Evolutionary conservation across 2,329 filamentous ascomycete species (phyloP).

Genomic region (Pezicula rhizophila): DNA sequence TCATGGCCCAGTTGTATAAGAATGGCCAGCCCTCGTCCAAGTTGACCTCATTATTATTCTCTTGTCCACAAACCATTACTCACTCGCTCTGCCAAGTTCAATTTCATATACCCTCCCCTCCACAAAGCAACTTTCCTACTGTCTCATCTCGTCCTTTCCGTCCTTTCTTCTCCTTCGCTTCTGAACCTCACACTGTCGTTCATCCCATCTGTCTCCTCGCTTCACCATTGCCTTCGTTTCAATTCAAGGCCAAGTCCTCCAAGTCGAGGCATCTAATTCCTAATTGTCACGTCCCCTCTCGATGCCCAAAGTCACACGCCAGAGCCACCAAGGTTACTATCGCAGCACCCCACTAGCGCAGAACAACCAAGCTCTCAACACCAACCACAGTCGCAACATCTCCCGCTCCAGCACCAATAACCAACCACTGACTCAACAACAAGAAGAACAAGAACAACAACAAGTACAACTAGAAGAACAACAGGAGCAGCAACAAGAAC

Average conservation of each 20-base stretch:
- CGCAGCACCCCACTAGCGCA: conserved; percentile 15
- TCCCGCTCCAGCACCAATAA: not conserved
- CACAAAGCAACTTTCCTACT: conserved; percentile 17
- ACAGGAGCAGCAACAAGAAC: too few species aligned
- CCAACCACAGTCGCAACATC: not conserved
- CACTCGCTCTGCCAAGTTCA: conserved; percentile 11
- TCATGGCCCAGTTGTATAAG: conserved; percentile 20
- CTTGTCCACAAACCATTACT: conserved; percentile 12
- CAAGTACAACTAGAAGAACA: conserved; percentile 15
- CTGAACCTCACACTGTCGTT: not conserved
- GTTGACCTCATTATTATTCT: conserved; percentile 13
- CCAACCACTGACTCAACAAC: not conserved
- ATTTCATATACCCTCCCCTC: conserved; percentile 18
- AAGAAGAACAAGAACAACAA: conserved; percentile 11
- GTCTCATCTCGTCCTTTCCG: conserved; percentile 3
- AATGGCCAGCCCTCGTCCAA: conserved; percentile 16
- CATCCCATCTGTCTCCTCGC: conserved; percentile 9
- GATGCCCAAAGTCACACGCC: conserved; percentile 23
- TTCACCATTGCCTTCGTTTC: conserved; percentile 13
- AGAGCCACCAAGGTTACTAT: conserved; percentile 19
- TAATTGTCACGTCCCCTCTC: conserved; percentile 13
- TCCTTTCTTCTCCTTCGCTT: not conserved
- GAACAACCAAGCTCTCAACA: conserved; percentile 12
- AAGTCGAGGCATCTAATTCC: conserved; percentile 21
- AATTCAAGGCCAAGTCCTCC: conserved; percentile 16